Evolutionary conservation across 2,329 filamentous ascomycete species (phyloP).

Genomic region (Neodidymelliopsis sp.): DNA sequence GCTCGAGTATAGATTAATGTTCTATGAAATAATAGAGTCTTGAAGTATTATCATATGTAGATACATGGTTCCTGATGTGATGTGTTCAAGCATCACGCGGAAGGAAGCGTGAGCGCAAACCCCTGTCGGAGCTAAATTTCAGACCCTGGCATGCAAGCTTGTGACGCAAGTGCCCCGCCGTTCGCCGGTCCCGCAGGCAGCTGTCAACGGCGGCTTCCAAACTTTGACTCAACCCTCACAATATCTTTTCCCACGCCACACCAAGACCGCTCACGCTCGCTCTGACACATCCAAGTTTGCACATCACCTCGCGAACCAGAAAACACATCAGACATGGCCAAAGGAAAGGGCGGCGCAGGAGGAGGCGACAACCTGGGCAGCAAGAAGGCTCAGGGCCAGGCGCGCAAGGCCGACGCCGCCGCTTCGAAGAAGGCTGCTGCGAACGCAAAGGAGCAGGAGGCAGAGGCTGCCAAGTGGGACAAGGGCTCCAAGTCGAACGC

Average conservation of each 20-base stretch:
- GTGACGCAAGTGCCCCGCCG: slow-evolving; percentile 15
- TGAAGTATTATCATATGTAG: too few species aligned
- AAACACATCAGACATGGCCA: slow-evolving; percentile 33
- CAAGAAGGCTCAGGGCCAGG: slow-evolving; percentile 90
- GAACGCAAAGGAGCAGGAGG: slow-evolving; percentile 69
- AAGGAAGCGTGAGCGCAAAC: slow-evolving; percentile 1
- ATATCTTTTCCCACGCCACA: not conserved
- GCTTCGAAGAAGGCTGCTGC: slow-evolving; percentile 78
- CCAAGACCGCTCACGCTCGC: not conserved
- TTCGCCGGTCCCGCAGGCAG: slow-evolving; percentile 17
- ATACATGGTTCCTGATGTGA: too few species aligned
- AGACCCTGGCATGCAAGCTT: slow-evolving; percentile 15
- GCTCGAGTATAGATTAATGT: slow-evolving; percentile 19
- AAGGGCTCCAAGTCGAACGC: slow-evolving; percentile 84
- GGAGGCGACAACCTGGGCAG: slow-evolving; percentile 68
- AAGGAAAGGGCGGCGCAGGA: slow-evolving; percentile 64
- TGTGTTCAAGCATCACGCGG: not conserved
- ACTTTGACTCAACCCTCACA: slow-evolving; percentile 18
- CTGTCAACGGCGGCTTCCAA: slow-evolving; percentile 14
- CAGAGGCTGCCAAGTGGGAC: slow-evolving; percentile 79
- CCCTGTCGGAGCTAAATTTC: slow-evolving; percentile 12
- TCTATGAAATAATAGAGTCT: not conserved
- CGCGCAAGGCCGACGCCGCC: slow-evolving; percentile 88
- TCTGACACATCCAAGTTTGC: not conserved
- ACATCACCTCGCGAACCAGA: not conserved